phyloP scores from a whole-genome alignment of 805 yeast genomes.

The Nematodospora valgi region DNA sequence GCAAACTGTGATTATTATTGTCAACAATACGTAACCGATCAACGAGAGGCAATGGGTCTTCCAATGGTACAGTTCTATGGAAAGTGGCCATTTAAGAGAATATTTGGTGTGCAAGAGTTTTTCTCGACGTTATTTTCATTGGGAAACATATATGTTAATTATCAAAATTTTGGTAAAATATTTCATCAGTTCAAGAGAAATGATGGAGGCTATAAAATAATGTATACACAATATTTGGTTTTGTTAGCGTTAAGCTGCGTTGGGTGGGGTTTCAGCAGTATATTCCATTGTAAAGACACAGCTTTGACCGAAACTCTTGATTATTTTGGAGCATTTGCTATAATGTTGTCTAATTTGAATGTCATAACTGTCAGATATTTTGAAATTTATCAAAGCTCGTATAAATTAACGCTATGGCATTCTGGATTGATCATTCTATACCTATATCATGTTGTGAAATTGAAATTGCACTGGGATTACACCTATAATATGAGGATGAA shows the following conservation, averaged over 20 bases:
- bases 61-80: constrained; percentile 40
- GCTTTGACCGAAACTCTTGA: constrained; percentile 38
- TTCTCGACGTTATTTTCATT: constrained; percentile 32
- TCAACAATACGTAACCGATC: constrained; percentile 29
- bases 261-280: constrained; percentile 37
- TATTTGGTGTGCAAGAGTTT: constrained; percentile 36
- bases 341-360: constrained; percentile 34
- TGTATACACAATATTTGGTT: constrained; percentile 29
- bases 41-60: constrained; percentile 15
- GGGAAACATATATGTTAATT: constrained; percentile 35
- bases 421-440: constrained; percentile 16
- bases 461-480: constrained; percentile 37
- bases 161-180: constrained; percentile 24
- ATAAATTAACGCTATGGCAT: constrained; percentile 5
- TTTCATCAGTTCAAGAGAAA: constrained; percentile 21
- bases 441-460: constrained; percentile 24
- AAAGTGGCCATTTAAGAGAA: constrained; percentile 41
- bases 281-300: constrained; percentile 38
- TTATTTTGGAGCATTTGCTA: constrained; percentile 40
- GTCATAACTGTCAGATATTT: constrained; percentile 31
- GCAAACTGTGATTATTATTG: constrained; percentile 40
- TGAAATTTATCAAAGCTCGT: constrained; percentile 16
- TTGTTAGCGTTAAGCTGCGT: constrained; percentile 24
- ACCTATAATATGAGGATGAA: constrained; percentile 32
- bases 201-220: constrained; percentile 15